Base-by-base conservation (phyloP, 805 yeast genomes). In the Saccharomycopsis vini region DNA sequence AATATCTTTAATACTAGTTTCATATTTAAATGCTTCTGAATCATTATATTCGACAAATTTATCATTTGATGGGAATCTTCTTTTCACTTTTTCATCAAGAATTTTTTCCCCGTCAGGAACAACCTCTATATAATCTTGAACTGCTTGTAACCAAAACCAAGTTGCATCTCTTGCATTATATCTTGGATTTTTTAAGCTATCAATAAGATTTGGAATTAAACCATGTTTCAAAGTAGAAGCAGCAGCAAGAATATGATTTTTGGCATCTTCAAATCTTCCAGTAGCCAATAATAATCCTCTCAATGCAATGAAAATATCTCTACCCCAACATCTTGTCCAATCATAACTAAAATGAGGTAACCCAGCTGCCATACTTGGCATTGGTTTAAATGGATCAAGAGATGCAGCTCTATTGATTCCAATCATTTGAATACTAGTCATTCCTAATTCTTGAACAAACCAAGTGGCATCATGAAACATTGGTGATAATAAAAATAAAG, bases 321-420 rank as follows among this genome's bases (percentile, higher is more conserved):
- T 74, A 19, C 98, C 98, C 98, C 98, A 90, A 59, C 96, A 87
- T 61, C 98, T 73, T 95, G 90, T 88, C 61, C 83, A 89, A 51
- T 82, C 87, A 46, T 73, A 74, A 58, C 92, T 80, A 64, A 90
- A 90, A 62, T 88, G 97, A 2, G 98, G 98, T 49, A 90, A 70
- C 1, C 97, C 98, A 1, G 98, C 98, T 13, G 97, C 95, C 75
- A 90, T 69, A 34, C 85, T 75, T 2, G 95, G 83, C 13, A 78
- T 72, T 35, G 69, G 63, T 9, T 68, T 63, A 33, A 64, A 65
- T 2, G 97, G 94, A 22, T 69, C 63, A 43, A 92, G 68, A 0
- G 96, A 84, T 0, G 96, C 85, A 20, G 77, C 75, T 37, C 76
- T 71, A 73, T 81, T 73, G 21, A 51, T 55, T 0, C 95, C 95